Evolutionary conservation across 345 rosid genomes (phyloP), one percentile per base, ranked within the genome.

Genomic region (Raphanus sativus): DNA sequence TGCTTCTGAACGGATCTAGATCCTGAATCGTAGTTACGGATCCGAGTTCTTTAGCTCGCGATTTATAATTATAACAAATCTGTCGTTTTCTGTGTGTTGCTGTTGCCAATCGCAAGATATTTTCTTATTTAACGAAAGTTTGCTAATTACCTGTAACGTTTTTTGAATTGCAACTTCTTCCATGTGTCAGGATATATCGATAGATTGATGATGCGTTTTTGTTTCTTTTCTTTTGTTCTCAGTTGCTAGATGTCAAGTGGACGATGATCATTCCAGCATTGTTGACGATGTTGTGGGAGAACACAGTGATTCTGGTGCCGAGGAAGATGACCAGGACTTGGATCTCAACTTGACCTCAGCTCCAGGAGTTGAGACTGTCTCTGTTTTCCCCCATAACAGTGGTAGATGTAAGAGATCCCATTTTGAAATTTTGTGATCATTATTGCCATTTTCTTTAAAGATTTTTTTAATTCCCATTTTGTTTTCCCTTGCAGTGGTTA

Each of bases 351-450:
- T 87, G 68, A 65, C 84, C 69, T 87, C 94, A 0, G 91, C 94
- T 82, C 87, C 91, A 0, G 95, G 92, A 62, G 86, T 96, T 65
- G 89, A 82, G 25, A 91, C 92, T 0, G 85, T 89, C 54, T 85
- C 85, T 40, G 87, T 91, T 65, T 95, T 91, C 87, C 99, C 94
- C 67, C 90, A 91, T 74, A 93, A 93, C 80, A 87, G 86, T 10
- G 96, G 88, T 1, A 89, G 85, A 81, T 21, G 99, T 90, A 69
- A 78, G 89, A 7, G 12, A 24, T 52, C 6, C 63, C 21, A 21
- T 21, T 21, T 21, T 21, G 21, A 21, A 21, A 21, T 32, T 9
- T 13, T 28, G 4, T 54, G 9, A 4, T 16, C 28, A 69, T 26
- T 10, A 69, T 26, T 25, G 30, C n/a, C 12, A 12, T 50, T 48